A percentile compares a stretch with the other conserved stretches of the same genome.
These are phyloP conservation scores for Pichia deserticola DNA, from an alignment of 805 yeast genomes.

Conservation along the genomic window DNA sequence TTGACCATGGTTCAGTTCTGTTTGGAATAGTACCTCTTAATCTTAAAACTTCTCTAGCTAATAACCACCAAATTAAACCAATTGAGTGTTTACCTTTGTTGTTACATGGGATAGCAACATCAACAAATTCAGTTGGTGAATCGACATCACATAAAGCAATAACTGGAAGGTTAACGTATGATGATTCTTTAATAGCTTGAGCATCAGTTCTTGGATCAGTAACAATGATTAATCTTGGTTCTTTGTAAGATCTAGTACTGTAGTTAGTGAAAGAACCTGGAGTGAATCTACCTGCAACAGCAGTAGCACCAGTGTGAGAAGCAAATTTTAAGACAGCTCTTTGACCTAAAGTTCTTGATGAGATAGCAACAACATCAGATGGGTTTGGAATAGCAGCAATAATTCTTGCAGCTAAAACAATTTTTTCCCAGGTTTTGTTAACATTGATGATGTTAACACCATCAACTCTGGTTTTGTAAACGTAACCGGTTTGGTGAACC, in stretches of 20 bases:
- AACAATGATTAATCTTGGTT: constrained; percentile 98
- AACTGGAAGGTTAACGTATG: constrained; percentile 99
- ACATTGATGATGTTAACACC: constrained; percentile 98
- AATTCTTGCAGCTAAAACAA: constrained; percentile 98
- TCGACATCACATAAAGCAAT: constrained; percentile 98
- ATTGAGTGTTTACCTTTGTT: constrained; percentile 99
- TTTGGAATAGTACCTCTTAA: constrained; percentile 95
- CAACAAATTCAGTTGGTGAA: constrained; percentile 98
- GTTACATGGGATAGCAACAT: constrained; percentile 99
- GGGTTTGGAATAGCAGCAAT: constrained; percentile 99
- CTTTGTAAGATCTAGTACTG: constrained; percentile 99
- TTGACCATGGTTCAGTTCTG: constrained; percentile 96
- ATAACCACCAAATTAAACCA: constrained; percentile 99
- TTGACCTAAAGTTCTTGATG: constrained; percentile 99
- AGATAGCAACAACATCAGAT: constrained; percentile 96
- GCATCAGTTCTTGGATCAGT: constrained; percentile 99
- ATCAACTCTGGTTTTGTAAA: constrained; percentile 97
- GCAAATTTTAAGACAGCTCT: constrained; percentile 99
- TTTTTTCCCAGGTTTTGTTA: constrained; percentile 99
- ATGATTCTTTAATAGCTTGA: constrained; percentile 99
- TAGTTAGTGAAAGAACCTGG: constrained; percentile 99
- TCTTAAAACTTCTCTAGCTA: constrained; percentile 99
- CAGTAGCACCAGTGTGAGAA: constrained; percentile 99
- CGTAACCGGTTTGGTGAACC: constrained; percentile 97
- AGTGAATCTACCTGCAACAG: constrained; percentile 99